Percentiles rank a stretch among this genome's conserved stretches.
phyloP scores from a whole-genome alignment of 2,329 filamentous ascomycete species.

The Aureobasidium vineae region DNA sequence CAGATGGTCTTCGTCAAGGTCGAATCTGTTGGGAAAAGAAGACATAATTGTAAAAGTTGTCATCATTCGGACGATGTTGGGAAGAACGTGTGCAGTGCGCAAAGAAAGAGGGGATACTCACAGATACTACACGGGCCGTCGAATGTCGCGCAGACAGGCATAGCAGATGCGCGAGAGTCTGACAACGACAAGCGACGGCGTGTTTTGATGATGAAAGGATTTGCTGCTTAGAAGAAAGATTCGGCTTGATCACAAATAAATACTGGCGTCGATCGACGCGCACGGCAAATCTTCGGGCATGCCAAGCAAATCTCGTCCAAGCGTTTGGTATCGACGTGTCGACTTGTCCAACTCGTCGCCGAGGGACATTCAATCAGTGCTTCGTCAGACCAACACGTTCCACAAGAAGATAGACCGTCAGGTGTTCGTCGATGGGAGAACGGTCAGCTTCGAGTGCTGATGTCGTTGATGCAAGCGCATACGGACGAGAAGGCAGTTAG shows the following conservation, averaged over 20 bases:
- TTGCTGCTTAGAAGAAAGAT: conserved; percentile 12
- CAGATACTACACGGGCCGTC: neutral
- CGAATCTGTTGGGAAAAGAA: conserved; percentile 90
- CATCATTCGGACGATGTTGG: conserved; percentile 60
- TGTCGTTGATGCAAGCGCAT: neutral
- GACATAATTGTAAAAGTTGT: conserved; percentile 64
- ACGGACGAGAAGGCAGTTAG: neutral
- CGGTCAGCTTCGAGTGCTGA: neutral
- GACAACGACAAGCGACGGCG: conserved; percentile 6
- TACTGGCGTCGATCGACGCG: conserved; percentile 4
- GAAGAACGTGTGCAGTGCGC: conserved; percentile 10
- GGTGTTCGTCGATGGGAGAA: neutral
- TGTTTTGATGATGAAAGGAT: conserved; percentile 5
- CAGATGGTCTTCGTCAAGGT: conserved; percentile 76
- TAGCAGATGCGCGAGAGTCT: conserved; percentile 10
- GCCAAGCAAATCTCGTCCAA: conserved; percentile 1
- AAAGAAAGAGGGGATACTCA: conserved; percentile 15
- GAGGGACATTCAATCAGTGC: neutral
- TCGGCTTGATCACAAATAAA: conserved; percentile 7
- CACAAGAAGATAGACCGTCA: neutral
- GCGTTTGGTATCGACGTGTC: neutral
- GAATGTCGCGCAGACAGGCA: neutral
- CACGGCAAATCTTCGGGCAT: conserved; percentile 7
- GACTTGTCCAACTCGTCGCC: neutral
- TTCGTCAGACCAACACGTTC: neutral